Conservation (phyloP, 495 filamentous ascomycete species). For the Recurvomyces mirabilis region DNA sequence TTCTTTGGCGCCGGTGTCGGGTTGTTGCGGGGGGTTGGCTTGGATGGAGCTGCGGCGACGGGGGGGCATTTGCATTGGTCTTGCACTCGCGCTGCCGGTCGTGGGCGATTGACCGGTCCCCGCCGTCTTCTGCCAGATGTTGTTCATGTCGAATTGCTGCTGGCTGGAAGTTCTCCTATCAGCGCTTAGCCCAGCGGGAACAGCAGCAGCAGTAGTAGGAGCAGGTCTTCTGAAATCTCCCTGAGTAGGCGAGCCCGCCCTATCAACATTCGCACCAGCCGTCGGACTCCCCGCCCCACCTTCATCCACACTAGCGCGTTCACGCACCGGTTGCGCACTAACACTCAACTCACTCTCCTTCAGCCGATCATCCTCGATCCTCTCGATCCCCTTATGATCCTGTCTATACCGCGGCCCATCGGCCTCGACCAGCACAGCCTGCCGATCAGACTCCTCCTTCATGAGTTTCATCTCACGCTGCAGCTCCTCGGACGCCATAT, state of each 20-base stretch:
- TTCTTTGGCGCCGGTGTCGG: constrained; percentile 40
- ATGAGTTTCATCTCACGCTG: constrained; percentile 66
- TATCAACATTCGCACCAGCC: neutral
- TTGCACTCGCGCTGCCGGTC: constrained; percentile 28
- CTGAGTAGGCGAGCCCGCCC: constrained; percentile 2
- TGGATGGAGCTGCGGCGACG: constrained; percentile 40
- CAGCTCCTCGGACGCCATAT: constrained; percentile 84
- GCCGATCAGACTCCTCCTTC: constrained; percentile 71
- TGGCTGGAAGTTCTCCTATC: constrained; percentile 7
- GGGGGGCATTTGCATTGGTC: constrained; percentile 28
- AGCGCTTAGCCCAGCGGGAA: neutral
- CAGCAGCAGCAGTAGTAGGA: neutral
- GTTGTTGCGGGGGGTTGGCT: constrained; percentile 27
- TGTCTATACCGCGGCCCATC: constrained; percentile 66
- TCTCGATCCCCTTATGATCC: constrained; percentile 91
- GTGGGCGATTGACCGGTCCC: constrained; percentile 37
- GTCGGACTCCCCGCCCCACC: constrained; percentile 8
- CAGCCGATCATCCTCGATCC: constrained; percentile 56
- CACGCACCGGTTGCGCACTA: constrained; percentile 14
- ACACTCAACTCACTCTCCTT: constrained; percentile 18
- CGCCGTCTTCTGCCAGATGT: constrained; percentile 50
- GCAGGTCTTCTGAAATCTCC: neutral
- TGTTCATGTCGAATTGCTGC: constrained; percentile 54
- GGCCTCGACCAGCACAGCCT: constrained; percentile 71
- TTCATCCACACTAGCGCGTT: constrained; percentile 16